Evolutionary conservation across 192 early-diverging fungal species (phyloP), one percentile per base, ranked within the genome.

Genomic region (Linderina pennispora): DNA sequence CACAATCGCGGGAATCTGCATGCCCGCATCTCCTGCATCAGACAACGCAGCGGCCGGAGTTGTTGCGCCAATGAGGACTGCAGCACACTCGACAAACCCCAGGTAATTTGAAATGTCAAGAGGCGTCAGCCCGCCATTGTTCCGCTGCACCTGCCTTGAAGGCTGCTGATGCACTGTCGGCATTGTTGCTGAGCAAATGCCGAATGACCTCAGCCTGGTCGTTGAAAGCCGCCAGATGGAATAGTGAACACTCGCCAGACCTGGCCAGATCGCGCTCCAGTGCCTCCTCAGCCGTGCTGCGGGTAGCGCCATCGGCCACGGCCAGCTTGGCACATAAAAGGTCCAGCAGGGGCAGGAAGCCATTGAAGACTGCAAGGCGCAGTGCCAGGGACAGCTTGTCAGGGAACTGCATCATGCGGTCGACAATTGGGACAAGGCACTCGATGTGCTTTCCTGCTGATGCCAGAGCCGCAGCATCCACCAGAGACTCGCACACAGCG

Each of bases 211-310:
- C 47, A 8, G 36, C 32, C 34, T 50, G 36, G 37, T 43, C 50
- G 42, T 65, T 65, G 28, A 74, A 54, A 36, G 48, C 63, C 0
- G 70, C 63, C 58, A 74, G 36, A 28, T 74, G 70, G 46, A 66
- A 45, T 34, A 62, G 19, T 22, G 63, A 43, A 28, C 46, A 53
- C 2, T 55, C 58, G 32, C 61, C 68, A 6, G 31, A 20, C 17
- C 36, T 31, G 14, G 36, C 56, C 28, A 45, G 24, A n/a, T 42
- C 41, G 23, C 40, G 39, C 18, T 45, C 51, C 15, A 72, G 53
- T 21, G 49, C 67, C 2, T 24, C 56, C 37, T 53, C 55, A 4
- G 55, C 25, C 18, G 43, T 43, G 45, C 37, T 32, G 38, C 43
- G 35, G 6, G 47, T 53, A 19, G 36, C 43, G 1, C 39, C 42